These are phyloP conservation scores for Chrysoporthe puriensis DNA, from an alignment of 2,329 filamentous ascomycete species.

Conservation along the genomic window DNA sequence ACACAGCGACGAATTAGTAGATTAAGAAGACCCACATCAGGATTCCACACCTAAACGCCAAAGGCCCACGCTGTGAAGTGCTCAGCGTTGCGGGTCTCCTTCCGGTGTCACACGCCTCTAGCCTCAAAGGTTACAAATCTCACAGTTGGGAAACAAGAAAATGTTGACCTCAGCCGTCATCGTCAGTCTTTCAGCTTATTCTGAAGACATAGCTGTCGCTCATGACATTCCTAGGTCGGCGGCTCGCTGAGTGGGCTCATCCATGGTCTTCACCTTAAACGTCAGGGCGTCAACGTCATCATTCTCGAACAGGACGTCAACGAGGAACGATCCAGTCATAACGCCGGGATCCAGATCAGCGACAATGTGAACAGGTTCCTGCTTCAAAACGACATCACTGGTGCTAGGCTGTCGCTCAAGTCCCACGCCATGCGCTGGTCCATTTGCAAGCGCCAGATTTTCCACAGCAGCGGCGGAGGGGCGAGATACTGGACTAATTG, in stretches of 20 bases:
- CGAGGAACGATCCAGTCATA: constrained; percentile 42
- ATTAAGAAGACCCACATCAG: neutral
- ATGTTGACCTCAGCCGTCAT: constrained; percentile 8
- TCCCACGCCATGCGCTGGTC: constrained; percentile 26
- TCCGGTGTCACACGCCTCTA: neutral
- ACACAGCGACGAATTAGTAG: neutral
- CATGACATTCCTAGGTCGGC: constrained; percentile 35
- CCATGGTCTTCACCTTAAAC: constrained; percentile 39
- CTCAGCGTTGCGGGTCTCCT: neutral
- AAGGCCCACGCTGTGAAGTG: neutral
- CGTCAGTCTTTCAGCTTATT: neutral
- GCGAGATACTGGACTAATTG: constrained; percentile 45
- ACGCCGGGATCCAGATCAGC: constrained; percentile 45
- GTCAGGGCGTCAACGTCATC: constrained; percentile 39
- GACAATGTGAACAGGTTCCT: constrained; percentile 41
- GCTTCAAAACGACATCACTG: constrained; percentile 38
- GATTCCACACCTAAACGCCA: no score
- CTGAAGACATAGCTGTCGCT: neutral
- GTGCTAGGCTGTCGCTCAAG: constrained; percentile 28
- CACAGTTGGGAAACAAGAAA: neutral
- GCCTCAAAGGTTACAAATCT: neutral
- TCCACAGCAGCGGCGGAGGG: constrained; percentile 26
- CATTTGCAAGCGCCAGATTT: constrained; percentile 25
- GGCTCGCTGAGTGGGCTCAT: constrained; percentile 42
- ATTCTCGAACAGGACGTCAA: constrained; percentile 45